phyloP scores from a whole-genome alignment of 2,329 filamentous ascomycete species.

The Teratosphaeria destructans region DNA sequence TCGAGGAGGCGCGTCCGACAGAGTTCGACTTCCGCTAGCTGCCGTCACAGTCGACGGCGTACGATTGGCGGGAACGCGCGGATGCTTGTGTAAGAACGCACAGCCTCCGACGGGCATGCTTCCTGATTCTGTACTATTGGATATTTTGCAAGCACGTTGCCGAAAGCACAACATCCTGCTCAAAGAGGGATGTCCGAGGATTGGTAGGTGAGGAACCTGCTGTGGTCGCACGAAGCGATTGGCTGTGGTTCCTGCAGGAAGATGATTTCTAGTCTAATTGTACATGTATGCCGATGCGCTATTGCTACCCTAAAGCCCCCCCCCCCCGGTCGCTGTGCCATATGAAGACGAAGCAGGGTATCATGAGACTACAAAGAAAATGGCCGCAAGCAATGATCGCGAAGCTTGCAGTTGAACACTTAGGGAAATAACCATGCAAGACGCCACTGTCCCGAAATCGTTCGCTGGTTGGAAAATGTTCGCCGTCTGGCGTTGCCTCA shows the following conservation, averaged over 20 bases:
- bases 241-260: not conserved
- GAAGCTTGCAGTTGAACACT: not conserved
- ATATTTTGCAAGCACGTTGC: not conserved
- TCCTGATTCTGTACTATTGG: not conserved
- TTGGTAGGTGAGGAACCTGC: not conserved
- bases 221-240: not conserved
- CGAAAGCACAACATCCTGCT: not conserved
- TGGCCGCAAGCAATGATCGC: not conserved
- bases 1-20: not conserved
- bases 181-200: not conserved
- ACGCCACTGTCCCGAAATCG: not conserved
- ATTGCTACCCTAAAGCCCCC: not conserved
- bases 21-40: not conserved
- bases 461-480: not conserved
- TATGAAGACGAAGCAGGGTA: not conserved
- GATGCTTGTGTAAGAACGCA: not conserved
- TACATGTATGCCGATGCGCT: not conserved
- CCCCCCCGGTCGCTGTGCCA: not conserved
- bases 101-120: not conserved
- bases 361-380: not conserved
- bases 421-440: not conserved
- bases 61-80: not conserved
- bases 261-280: not conserved
- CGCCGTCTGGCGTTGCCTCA: not conserved
- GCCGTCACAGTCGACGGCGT: not conserved